Evolutionary conservation across 805 yeast genomes (phyloP), one percentile per base, ranked within the genome.

Genomic region (Metschnikowia koreensis): DNA sequence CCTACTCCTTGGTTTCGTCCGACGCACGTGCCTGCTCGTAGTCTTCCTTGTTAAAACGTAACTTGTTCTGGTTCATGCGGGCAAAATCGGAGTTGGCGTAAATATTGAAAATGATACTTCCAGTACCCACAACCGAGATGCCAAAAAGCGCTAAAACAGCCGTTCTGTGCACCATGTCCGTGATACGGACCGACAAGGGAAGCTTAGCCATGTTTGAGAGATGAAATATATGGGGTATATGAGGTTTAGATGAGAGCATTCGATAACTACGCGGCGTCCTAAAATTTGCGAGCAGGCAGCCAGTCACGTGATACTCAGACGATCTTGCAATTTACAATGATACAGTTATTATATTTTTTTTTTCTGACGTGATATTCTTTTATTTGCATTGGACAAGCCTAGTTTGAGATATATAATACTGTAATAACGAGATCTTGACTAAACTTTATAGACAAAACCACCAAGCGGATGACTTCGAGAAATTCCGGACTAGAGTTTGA

Each of bases 31-130:
- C 61, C 47, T 68, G 65, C 37, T 65, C 69, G 58, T 67, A 66
- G 50, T 70, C 66, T 31, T 58, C 62, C 56, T 66, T 61, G 51
- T 65, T 67, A 59, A 73, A 75, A 37, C 63, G 68, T 60, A 71
- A 67, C 64, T 75, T 75, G 44, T 69, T 53, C 56, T 66, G 63
- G 66, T 75, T 75, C 73, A 71, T 68, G 37, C 60, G 61, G 46
- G 77, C 74, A 59, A 60, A 75, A 58, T 75, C 79, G 27, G 77
- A 72, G 65, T 75, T 75, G 56, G 71, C 70, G 61, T 68, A 75
- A 29, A 75, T 51, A 59, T 75, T 75, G 64, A 70, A 74, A 8
- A 67, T 37, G 31, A 73, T 67, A 50, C 74, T 61, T 31, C 77
- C 77, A 26, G 69, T 42, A 12, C 77, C 79, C 48, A 70, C 69